Evolutionary conservation across 2,329 filamentous ascomycete species (phyloP).

Genomic region (Cryphonectria nitschkei): DNA sequence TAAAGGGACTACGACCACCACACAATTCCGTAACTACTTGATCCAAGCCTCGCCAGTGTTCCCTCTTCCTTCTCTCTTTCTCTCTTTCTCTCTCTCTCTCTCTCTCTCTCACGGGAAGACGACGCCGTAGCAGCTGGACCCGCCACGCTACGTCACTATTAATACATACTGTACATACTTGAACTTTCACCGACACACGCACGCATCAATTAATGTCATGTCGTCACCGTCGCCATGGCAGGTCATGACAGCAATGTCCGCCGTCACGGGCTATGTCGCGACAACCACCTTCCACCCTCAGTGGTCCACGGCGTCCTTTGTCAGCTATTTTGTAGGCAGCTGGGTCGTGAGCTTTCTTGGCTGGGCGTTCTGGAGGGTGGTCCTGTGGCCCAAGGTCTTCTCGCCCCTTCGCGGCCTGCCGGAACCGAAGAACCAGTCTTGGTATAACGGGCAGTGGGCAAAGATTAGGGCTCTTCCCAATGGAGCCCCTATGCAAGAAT

Average conservation of each 20-base stretch:
- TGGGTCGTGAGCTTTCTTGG: conserved; percentile 42
- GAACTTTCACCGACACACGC: background rate
- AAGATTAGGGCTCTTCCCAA: conserved; percentile 45
- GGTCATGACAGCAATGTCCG: conserved; percentile 36
- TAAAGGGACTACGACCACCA: too few species aligned
- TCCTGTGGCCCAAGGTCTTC: conserved; percentile 54
- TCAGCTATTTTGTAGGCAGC: conserved; percentile 39
- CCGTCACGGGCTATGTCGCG: conserved; percentile 39
- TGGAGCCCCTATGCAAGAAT: conserved; percentile 51
- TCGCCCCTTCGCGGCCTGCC: conserved; percentile 56
- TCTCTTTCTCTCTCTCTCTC: too few species aligned
- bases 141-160: background rate
- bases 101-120: too few species aligned
- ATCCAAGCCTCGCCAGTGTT: too few species aligned
- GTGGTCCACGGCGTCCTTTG: conserved; percentile 40
- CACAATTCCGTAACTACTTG: too few species aligned
- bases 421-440: conserved; percentile 47
- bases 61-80: too few species aligned
- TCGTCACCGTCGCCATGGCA: conserved; percentile 34
- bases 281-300: conserved; percentile 34
- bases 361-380: conserved; percentile 46
- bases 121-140: background rate
- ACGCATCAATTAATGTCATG: conserved; percentile 24
- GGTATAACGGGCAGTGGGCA: conserved; percentile 52
- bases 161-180: background rate